Evolutionary conservation across 768 basidiomycete species (phyloP), one percentile per base, ranked within the genome.

Genomic region (Megacollybia marginata): DNA sequence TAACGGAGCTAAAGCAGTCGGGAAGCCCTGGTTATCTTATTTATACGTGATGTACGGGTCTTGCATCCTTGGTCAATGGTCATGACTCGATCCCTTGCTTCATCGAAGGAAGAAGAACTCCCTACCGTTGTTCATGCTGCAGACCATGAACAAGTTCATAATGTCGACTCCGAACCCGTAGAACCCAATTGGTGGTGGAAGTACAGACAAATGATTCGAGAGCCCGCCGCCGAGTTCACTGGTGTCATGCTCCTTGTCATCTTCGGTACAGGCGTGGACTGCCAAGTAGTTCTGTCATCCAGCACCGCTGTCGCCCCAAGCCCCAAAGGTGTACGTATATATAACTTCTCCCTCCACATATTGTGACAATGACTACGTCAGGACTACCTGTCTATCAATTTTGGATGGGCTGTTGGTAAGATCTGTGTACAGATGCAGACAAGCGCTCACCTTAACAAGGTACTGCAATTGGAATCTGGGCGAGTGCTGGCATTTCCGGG

Each of bases 221-320:
- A 66, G 52, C 58, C 74, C n/a, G 68, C 70, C 7, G 79, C 77
- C 19, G 78, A 80, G 57, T 80, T 80, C 55, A 53, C 74, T 35
- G 79, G 79, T 18, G 71, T 73, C 13, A 73, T 76, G 73, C 65
- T 80, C 33, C 63, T 80, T 9, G 60, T 77, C 51, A 71, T 80
- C 49, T 75, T 80, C 47, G 79, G 79, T 11, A 23, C 48, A 15
- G 78, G 74, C 47, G 70, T 67, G 34, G 62, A 70, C 48, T 78
- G 76, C 55, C 79, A 80, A 58, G 70, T 69, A 18, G 68, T 70
- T 15, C 65, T 80, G 31, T 75, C 75, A 2, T 55, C 59, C 12
- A 70, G 63, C 51, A 12, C 69, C 0, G 56, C 52, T 9, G 75
- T 79, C 16, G 54, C 75, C 12, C 48, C 75, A 2, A 58, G 61